These are phyloP conservation scores for Misopates orontium DNA, from an alignment of 257 asterid genomes.

Conservation along the genomic window DNA sequence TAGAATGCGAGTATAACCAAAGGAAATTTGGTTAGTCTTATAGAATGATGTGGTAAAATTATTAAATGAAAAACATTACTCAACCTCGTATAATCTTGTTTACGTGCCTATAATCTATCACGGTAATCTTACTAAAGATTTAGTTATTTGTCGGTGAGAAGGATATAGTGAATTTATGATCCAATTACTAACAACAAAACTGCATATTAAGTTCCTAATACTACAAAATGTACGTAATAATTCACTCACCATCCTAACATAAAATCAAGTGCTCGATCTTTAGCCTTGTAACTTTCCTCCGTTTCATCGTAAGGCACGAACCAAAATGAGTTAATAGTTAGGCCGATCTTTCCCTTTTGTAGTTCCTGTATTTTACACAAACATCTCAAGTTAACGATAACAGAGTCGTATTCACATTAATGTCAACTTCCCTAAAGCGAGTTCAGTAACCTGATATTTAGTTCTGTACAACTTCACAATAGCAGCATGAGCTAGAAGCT, in stretches of 20 bases:
- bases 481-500: constrained; percentile 52
- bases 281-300: constrained; percentile 9
- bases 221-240: neutral
- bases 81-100: no score
- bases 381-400: neutral
- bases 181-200: no score
- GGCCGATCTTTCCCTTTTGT: constrained; percentile 41
- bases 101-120: no score
- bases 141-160: no score
- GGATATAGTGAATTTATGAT: no score
- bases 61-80: no score
- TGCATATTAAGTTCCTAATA: neutral
- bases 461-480: constrained; percentile 40
- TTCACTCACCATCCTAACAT: constrained; percentile 56
- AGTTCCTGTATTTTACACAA: constrained; percentile 17
- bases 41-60: no score
- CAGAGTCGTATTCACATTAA: neutral
- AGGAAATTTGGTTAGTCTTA: no score
- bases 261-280: constrained; percentile 44
- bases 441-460: constrained; percentile 44
- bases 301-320: constrained; percentile 32
- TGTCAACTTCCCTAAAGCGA: neutral
- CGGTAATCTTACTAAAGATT: neutral
- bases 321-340: constrained; percentile 32
- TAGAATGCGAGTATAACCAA: no score